A percentile compares a stretch with the other conserved stretches of the same genome.
Conservation (phyloP, 2,329 filamentous ascomycete species). For the Paradendryphiella salina region DNA sequence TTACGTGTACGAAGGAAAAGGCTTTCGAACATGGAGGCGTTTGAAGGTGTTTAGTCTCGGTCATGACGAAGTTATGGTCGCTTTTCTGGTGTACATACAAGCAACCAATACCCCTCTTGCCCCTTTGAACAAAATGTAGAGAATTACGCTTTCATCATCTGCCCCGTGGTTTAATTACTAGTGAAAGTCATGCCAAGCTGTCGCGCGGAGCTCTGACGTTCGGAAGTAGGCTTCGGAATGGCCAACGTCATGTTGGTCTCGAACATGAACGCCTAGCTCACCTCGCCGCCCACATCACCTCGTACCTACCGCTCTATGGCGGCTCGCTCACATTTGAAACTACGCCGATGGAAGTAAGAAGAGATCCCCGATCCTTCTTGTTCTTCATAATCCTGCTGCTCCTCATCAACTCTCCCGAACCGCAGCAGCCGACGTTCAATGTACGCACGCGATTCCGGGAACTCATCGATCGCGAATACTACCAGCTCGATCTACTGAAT, state of each 20-base stretch:
- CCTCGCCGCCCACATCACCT: not conserved
- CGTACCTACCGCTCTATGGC: constrained; percentile 30
- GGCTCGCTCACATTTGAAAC: constrained; percentile 24
- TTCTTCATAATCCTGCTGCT: constrained; percentile 46
- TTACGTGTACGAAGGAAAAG: constrained; percentile 16
- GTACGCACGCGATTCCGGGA: constrained; percentile 48
- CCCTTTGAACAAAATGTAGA: constrained; percentile 13
- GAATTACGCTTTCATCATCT: not conserved
- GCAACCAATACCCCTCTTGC: constrained; percentile 44
- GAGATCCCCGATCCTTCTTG: constrained; percentile 43
- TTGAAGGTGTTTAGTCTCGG: constrained; percentile 19
- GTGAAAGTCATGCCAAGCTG: constrained; percentile 13
- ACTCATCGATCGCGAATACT: constrained; percentile 56
- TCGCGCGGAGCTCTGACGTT: constrained; percentile 2
- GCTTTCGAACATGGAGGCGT: constrained; percentile 20
- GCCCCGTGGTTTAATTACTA: not conserved
- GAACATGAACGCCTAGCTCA: not conserved
- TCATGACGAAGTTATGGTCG: constrained; percentile 20
- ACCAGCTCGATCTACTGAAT: constrained; percentile 52
- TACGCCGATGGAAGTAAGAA: constrained; percentile 44
- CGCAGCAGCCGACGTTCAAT: constrained; percentile 40
- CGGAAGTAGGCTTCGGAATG: constrained; percentile 2
- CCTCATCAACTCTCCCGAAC: constrained; percentile 45
- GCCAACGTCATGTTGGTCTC: constrained; percentile 7
- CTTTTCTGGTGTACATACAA: constrained; percentile 32